Evolutionary conservation across 1,284 basidiomycete species (phyloP).

Genomic region (Athelia psychrophila): DNA sequence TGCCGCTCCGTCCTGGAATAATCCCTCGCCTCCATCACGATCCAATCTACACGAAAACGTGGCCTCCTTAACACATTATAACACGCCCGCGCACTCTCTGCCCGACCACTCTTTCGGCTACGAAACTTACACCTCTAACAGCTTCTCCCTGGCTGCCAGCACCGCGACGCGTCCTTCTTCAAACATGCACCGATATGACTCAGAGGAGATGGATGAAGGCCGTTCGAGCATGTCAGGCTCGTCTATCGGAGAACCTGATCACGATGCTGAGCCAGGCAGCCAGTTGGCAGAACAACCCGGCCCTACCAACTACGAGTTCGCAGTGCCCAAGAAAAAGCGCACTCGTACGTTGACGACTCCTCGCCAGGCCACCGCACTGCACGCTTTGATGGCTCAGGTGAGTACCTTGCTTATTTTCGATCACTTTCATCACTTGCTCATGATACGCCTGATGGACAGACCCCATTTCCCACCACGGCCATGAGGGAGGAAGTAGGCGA

Average conservation of each 20-base stretch:
- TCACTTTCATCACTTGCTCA: constrained; percentile 2
- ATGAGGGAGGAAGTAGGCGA: constrained; percentile 83
- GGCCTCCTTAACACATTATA: no score
- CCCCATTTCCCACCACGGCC: constrained; percentile 84
- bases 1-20: no score
- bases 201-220: constrained; percentile 12
- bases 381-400: constrained; percentile 78
- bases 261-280: constrained; percentile 35
- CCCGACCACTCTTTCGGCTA: background rate
- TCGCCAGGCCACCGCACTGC: constrained; percentile 78
- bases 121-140: background rate
- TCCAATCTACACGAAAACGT: no score
- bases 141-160: no score
- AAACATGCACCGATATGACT: background rate
- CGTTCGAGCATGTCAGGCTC: constrained; percentile 46
- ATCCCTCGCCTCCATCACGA: no score
- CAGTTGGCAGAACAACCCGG: constrained; percentile 21
- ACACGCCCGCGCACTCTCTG: no score
- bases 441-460: constrained; percentile 23
- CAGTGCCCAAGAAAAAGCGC: constrained; percentile 62
- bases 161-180: background rate
- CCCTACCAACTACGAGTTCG: constrained; percentile 29
- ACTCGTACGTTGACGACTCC: constrained; percentile 82
- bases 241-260: constrained; percentile 54
- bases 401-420: constrained; percentile 11